A percentile compares a stretch with the other conserved stretches of the same genome.
Evolutionary conservation across 768 basidiomycete genomes (phyloP).

Genomic region (Phallus indusiatus): DNA sequence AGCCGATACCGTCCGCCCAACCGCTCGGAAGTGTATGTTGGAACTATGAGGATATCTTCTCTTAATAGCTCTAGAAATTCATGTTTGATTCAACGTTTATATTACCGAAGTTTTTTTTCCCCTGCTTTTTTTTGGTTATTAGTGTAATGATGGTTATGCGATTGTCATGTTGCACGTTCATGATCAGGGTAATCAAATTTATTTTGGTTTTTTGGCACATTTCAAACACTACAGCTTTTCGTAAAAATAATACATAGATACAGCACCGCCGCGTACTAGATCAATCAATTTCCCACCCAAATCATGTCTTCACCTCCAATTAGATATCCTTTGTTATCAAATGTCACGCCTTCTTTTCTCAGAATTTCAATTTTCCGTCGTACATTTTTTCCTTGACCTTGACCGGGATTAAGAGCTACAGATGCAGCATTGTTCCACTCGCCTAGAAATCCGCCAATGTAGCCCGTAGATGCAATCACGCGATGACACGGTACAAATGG

Average conservation of each 20-base stretch:
- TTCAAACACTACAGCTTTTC: too few relatives aligned
- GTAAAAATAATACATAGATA: too few relatives aligned
- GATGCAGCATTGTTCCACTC: slow-evolving; percentile 43
- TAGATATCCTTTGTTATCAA: slow-evolving; percentile 37
- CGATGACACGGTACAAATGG: slow-evolving; percentile 65
- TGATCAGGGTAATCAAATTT: too few relatives aligned
- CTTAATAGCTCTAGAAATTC: background rate
- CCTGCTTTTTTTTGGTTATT: too few relatives aligned
- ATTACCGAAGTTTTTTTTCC: too few relatives aligned
- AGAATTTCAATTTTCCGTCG: slow-evolving; percentile 42
- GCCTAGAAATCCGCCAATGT: slow-evolving; percentile 54
- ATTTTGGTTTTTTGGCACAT: too few relatives aligned
- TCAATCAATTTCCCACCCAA: background rate
- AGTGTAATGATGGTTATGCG: too few relatives aligned
- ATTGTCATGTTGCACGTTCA: too few relatives aligned
- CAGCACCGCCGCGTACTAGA: too few relatives aligned
- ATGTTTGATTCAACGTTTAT: too few relatives aligned
- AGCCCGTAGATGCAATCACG: slow-evolving; percentile 51
- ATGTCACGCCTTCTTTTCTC: slow-evolving; percentile 42
- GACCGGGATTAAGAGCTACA: background rate
- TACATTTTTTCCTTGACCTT: slow-evolving; percentile 25
- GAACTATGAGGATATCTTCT: background rate
- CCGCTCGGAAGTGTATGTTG: background rate
- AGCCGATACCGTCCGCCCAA: background rate
- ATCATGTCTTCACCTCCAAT: slow-evolving; percentile 9